These are phyloP conservation scores for Nigrograna mackinnonii DNA, from an alignment of 2,329 filamentous ascomycete species.

Conservation along the genomic window DNA sequence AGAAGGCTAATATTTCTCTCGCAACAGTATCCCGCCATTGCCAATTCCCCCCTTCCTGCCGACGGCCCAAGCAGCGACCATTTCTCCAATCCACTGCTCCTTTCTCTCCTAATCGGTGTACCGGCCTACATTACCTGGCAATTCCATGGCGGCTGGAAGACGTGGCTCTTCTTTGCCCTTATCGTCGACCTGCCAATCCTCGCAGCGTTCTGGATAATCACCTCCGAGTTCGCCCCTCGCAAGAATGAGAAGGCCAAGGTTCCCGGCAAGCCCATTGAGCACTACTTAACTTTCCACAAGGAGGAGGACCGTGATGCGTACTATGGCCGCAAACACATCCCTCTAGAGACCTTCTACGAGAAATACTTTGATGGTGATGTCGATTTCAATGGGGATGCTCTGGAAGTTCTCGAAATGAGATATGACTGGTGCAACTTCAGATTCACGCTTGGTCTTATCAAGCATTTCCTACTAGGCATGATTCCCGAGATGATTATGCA, in stretches of 20 bases:
- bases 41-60: constrained; percentile 91
- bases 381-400: constrained; percentile 90
- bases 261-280: constrained; percentile 84
- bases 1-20: constrained; percentile 24
- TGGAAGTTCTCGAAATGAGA: constrained; percentile 89
- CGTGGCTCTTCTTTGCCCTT: constrained; percentile 82
- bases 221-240: constrained; percentile 81
- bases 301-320: constrained; percentile 66
- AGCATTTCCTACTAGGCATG: constrained; percentile 85
- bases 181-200: constrained; percentile 80
- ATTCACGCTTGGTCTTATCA: constrained; percentile 84
- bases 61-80: constrained; percentile 81
- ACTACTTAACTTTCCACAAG: constrained; percentile 83
- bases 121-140: constrained; percentile 84
- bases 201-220: constrained; percentile 77
- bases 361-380: constrained; percentile 97
- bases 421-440: constrained; percentile 97
- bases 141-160: constrained; percentile 83
- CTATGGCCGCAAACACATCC: constrained; percentile 77
- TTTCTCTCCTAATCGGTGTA: constrained; percentile 69
- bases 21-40: constrained; percentile 78
- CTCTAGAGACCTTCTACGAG: constrained; percentile 93
- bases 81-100: constrained; percentile 83
- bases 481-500: constrained; percentile 92
- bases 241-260: constrained; percentile 90